A percentile compares a stretch with the other conserved stretches of the same genome.
Conservation (phyloP, 768 basidiomycete genomes). For the Tephrocybe sp. region DNA sequence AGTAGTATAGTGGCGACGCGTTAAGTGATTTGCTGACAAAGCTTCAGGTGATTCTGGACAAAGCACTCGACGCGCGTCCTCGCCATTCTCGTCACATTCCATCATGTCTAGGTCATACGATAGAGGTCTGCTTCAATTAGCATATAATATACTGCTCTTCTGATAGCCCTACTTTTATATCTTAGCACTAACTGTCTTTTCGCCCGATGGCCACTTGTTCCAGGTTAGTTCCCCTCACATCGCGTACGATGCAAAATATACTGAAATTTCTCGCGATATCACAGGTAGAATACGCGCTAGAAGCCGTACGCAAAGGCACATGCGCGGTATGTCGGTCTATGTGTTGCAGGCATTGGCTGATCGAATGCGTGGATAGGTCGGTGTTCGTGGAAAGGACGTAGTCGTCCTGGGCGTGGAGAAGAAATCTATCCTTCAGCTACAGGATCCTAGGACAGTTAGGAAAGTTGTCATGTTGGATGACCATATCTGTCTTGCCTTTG, state of each 20-base stretch:
- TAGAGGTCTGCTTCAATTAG: conserved; percentile 62
- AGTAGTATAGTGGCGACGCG: not conserved
- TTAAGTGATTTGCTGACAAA: conserved; percentile 9
- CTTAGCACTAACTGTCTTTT: conserved; percentile 94
- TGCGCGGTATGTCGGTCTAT: conserved; percentile 72
- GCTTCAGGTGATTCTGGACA: not conserved
- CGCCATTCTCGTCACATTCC: conserved; percentile 17
- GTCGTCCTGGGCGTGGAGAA: conserved; percentile 99
- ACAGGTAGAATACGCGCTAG: conserved; percentile 98
- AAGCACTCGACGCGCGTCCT: conserved; percentile 51
- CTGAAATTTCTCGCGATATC: conserved; percentile 21
- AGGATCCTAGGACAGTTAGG: conserved; percentile 95
- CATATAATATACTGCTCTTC: not conserved
- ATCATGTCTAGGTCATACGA: conserved; percentile 94
- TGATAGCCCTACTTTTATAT: not conserved
- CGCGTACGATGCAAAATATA: conserved; percentile 12
- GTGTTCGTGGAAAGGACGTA: conserved; percentile 91
- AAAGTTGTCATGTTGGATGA: conserved; percentile 99
- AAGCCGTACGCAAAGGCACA: conserved; percentile 96
- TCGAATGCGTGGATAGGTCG: conserved; percentile 59
- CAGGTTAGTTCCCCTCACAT: conserved; percentile 56
- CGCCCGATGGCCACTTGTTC: conserved; percentile 98
- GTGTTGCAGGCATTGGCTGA: conserved; percentile 3
- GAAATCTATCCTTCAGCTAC: conserved; percentile 95
- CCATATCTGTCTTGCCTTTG: conserved; percentile 95